Base-by-base conservation (phyloP, 164 flowering plant genomes). In the Dillenia suffruticosa region DNA sequence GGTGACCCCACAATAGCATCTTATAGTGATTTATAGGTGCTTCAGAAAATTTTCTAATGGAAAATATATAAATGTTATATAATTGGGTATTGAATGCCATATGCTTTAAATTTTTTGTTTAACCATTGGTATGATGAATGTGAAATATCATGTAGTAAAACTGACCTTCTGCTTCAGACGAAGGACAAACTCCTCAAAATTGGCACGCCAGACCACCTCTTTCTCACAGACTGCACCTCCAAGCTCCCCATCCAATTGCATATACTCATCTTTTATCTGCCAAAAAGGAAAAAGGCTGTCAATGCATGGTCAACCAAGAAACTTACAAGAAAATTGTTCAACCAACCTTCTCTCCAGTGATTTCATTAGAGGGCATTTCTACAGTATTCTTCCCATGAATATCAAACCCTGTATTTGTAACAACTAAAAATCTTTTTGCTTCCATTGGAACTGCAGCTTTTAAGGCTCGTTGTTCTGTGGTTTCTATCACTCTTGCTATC, bases 171-270 rank as follows among this genome's bases (percentile, higher is more conserved):
- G 81, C 70, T 90, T 77, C 54, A 95, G 82, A 63, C 77, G 77
- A 32, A 79, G 81, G 0, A 83, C 68, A 59, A 95, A 88, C 67
- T 85, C 96, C 63, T 88, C 97, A 72, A 84, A 88, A 76, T 89
- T 95, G 47, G 81, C 85, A 50, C 96, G 96, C 96, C 96, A 95
- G 68, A 88, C 75, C 62, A 85, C 71, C 63, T 78, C 74, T 78
- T 75, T 81, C 58, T 82, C 78, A 19, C 56, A 63, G 57, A 69
- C 59, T 40, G 65, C 19, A 65, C 54, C 75, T 44, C 53, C 68
- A 2, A 48, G 53, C 51, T 77, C 84, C 17, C 49, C 64, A 65
- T 82, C 87, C 46, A 62, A 59, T 60, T 80, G 88, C 54, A 77
- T 51, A 47, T 45, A 60, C 67, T 67, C 77, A 60, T 61, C 75